Evolutionary conservation across 176 grass and related monocot genomes (phyloP).

Genomic region (Cocos nucifera): DNA sequence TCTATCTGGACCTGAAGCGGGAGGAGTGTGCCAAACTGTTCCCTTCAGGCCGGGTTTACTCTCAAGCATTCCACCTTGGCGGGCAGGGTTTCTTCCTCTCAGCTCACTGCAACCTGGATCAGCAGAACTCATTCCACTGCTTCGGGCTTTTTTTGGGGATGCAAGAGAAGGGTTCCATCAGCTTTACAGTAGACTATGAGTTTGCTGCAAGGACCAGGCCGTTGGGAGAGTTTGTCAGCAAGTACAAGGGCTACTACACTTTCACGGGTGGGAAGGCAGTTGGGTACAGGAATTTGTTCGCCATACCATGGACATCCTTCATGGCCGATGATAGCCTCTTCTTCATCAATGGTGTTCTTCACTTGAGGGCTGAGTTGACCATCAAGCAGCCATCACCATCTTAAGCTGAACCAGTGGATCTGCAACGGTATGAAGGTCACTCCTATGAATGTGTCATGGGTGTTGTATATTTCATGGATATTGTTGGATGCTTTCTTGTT

Average conservation of each 20-base stretch:
- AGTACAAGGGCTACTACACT: constrained; percentile 73
- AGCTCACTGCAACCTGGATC: constrained; percentile 52
- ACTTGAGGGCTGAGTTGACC: constrained; percentile 67
- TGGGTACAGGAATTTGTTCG: constrained; percentile 70
- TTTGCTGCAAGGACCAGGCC: constrained; percentile 54
- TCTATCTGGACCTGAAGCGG: constrained; percentile 68
- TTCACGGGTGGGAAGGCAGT: constrained; percentile 81
- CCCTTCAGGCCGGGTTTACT: constrained; percentile 47
- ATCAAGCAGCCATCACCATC: constrained; percentile 46
- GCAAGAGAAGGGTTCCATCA: constrained; percentile 91
- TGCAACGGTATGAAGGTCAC: too few species aligned
- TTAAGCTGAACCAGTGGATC: too few species aligned
- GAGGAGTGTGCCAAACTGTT: constrained; percentile 61
- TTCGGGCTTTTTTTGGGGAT: constrained; percentile 85
- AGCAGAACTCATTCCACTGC: constrained; percentile 39
- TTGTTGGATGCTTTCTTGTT: too few species aligned
- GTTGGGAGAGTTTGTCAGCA: constrained; percentile 52
- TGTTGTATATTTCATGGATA: too few species aligned
- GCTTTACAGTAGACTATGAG: constrained; percentile 67
- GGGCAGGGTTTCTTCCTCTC: constrained; percentile 67
- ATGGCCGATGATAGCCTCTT: constrained; percentile 67
- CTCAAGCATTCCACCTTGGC: constrained; percentile 62
- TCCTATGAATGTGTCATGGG: too few species aligned
- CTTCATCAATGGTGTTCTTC: constrained; percentile 57
- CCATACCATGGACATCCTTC: constrained; percentile 60